Evolutionary conservation across 805 yeast species (phyloP).

Genomic region (Spathaspora hagerdaliae): DNA sequence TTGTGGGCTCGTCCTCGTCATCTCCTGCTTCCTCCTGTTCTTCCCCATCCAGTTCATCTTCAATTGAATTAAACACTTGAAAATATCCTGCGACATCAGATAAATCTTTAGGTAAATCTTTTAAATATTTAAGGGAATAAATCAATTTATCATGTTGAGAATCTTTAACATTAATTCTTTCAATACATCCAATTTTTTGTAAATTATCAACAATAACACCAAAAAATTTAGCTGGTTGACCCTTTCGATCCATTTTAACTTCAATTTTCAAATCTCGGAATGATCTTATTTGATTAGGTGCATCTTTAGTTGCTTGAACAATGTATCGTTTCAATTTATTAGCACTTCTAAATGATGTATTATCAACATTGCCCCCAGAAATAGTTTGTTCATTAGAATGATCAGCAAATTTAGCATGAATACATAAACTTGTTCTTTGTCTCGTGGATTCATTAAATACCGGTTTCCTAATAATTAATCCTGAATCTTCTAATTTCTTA

Average conservation of each 20-base stretch:
- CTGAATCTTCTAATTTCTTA: constrained; percentile 47
- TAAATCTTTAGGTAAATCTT: constrained; percentile 44
- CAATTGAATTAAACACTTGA: constrained; percentile 13
- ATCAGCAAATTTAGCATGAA: constrained; percentile 45
- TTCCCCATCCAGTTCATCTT: constrained; percentile 16
- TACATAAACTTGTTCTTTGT: constrained; percentile 51
- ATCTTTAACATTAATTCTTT: constrained; percentile 47
- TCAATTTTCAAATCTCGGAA: constrained; percentile 60
- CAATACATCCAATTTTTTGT: constrained; percentile 42
- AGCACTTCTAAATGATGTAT: constrained; percentile 20
- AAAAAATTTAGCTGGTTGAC: constrained; percentile 42
- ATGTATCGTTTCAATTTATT: constrained; percentile 31
- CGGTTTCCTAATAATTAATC: constrained; percentile 41
- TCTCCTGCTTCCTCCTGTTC: constrained; percentile 20
- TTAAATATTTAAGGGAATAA: constrained; percentile 37
- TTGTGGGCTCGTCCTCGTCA: constrained; percentile 16
- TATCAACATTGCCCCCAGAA: background rate
- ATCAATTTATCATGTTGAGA: constrained; percentile 26
- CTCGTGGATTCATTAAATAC: constrained; percentile 35
- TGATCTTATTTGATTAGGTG: constrained; percentile 59
- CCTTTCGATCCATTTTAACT: constrained; percentile 43
- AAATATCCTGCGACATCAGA: constrained; percentile 43
- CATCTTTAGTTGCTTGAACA: constrained; percentile 48
- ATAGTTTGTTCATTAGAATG: background rate
- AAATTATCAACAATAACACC: constrained; percentile 45